Evolutionary conservation across 129 eudicot species (phyloP), one percentile per base, ranked within the genome.

Genomic region (Erigeron canadensis): DNA sequence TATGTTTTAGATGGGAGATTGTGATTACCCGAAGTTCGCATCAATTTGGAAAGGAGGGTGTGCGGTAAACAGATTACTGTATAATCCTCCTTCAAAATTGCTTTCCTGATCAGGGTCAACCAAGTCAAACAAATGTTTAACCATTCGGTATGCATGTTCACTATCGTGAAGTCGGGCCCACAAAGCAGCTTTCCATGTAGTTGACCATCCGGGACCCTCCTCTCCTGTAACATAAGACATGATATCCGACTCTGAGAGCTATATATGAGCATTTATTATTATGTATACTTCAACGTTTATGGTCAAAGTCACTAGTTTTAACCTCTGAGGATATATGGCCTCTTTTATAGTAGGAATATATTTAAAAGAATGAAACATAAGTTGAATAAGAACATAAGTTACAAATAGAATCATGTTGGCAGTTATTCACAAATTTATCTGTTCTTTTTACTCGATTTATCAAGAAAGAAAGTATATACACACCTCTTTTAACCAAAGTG

Each of bases 201-300:
- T 92, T 11, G 98, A 92, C 98, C 98, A 92, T 69, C 98, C 98
- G 1, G 98, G 98, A 64, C 98, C 98, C 16, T 86, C 98, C 79
- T 83, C 96, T 66, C 94, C 96, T 83, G 81, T 75, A 73, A 40
- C 59, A 58, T 57, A 78, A 59, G 58, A 63, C n/a, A 22, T 13
- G 45, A 67, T 28, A n/a, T 12, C 11, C 10, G 41, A 15, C 1
- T 23, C 28, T 38, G 51, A 1, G 1, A 54, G n/a, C 74, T 70
- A 7, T 34, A 45, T 18, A 53, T 53, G 56, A 59, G 58, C 47
- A 51, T 63, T 41, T 57, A 48, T 43, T 5, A n/a, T n/a, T 40
- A 48, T 73, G 51, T 17, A 13, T 5, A 44, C 7, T 67, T 46
- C 13, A 71, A 74, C 65, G 8, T 67, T 10, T 45, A 0, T 58